Conservation (phyloP, 371 early-diverging fungal species). For the Mortierella sp. region DNA sequence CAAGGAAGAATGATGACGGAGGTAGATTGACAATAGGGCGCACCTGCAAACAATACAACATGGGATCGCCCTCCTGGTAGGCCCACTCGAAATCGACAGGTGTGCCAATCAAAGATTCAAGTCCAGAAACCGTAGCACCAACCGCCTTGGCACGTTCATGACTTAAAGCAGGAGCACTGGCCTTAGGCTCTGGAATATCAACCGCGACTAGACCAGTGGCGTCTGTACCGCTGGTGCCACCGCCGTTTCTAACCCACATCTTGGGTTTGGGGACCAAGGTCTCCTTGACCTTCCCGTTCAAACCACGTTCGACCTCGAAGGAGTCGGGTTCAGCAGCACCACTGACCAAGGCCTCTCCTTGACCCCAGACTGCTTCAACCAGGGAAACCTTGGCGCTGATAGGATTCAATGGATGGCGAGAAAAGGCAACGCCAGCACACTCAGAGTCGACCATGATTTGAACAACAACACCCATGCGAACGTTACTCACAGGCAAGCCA, state of each 20-base stretch:
- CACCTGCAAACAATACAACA: constrained; percentile 51
- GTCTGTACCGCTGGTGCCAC: constrained; percentile 22
- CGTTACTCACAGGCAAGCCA: constrained; percentile 36
- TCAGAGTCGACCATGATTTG: constrained; percentile 55
- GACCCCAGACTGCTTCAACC: constrained; percentile 54
- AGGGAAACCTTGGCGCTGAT: constrained; percentile 41
- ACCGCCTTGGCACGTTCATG: constrained; percentile 38
- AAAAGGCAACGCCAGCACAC: constrained; percentile 54
- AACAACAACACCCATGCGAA: constrained; percentile 54
- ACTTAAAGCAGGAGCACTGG: constrained; percentile 36
- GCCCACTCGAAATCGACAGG: constrained; percentile 55
- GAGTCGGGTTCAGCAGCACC: constrained; percentile 54
- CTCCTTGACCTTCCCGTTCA: constrained; percentile 44
- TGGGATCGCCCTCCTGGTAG: constrained; percentile 40
- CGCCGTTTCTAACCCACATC: constrained; percentile 51
- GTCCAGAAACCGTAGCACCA: constrained; percentile 34
- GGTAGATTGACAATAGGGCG: constrained; percentile 54
- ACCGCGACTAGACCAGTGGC: constrained; percentile 44
- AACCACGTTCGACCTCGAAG: constrained; percentile 49
- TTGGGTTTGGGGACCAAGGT: constrained; percentile 49
- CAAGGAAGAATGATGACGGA: constrained; percentile 43
- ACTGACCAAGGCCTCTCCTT: constrained; percentile 51
- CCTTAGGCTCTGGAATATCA: constrained; percentile 38
- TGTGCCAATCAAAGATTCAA: constrained; percentile 42
- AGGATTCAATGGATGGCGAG: constrained; percentile 52